Percentiles rank a stretch among this genome's conserved stretches.
phyloP scores from a whole-genome alignment of 2,329 filamentous ascomycete genomes.

The Pseudogymnoascus sp. region DNA sequence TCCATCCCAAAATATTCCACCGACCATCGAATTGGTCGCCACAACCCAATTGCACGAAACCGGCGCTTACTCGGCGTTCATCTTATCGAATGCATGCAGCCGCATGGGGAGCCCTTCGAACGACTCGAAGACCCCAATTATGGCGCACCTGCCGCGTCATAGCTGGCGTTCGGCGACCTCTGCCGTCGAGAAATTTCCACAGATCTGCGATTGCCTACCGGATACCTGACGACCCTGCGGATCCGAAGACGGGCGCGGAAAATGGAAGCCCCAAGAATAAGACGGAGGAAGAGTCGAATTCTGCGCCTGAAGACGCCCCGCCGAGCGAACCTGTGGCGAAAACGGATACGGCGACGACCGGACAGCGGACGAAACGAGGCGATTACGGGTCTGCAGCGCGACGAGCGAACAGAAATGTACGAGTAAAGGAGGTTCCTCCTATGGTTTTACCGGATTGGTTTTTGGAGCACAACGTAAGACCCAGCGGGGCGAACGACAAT shows the following conservation, averaged over 20 bases:
- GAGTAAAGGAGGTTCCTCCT: conserved; percentile 36
- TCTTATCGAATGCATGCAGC: conserved; percentile 28
- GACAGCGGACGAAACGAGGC: conserved; percentile 17
- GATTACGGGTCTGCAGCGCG: conserved; percentile 16
- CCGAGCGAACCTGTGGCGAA: conserved; percentile 9
- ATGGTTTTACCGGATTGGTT: conserved; percentile 52
- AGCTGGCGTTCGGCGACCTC: conserved; percentile 24
- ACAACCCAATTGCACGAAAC: conserved; percentile 11
- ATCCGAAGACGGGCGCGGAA: conserved; percentile 9
- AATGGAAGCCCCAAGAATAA: conserved; percentile 20
- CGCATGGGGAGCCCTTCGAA: conserved; percentile 24
- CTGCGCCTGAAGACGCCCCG: conserved; percentile 16
- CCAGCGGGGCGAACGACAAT: conserved; percentile 2
- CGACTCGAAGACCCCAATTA: conserved; percentile 22
- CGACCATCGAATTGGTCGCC: not conserved
- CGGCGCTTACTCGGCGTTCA: conserved; percentile 24
- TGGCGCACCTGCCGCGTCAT: conserved; percentile 26
- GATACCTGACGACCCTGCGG: conserved; percentile 18
- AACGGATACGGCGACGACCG: conserved; percentile 11
- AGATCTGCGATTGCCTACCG: conserved; percentile 21
- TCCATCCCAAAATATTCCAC: not conserved
- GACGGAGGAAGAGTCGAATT: conserved; percentile 15
- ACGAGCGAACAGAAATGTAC: conserved; percentile 19
- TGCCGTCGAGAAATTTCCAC: conserved; percentile 25
- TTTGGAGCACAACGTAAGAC: conserved; percentile 41